phyloP scores from a whole-genome alignment of 306 rosid species.

The Vigna radiata region DNA sequence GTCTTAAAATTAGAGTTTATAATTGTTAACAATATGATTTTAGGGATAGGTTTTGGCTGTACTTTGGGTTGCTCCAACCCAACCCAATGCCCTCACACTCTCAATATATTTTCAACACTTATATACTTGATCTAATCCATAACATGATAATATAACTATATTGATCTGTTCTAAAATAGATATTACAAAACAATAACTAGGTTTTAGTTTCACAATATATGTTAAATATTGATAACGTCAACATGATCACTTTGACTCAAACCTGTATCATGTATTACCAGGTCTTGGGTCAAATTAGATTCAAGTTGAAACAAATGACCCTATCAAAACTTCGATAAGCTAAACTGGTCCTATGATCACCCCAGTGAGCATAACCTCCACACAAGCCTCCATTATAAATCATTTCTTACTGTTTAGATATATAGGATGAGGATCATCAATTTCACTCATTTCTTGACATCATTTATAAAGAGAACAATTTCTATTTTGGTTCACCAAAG shows the following conservation, averaged over 20 bases:
- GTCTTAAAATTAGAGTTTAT: background rate
- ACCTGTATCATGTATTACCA: background rate
- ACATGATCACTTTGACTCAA: background rate
- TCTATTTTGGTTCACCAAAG: no score
- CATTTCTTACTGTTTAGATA: no score
- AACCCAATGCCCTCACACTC: background rate
- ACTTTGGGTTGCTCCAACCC: background rate
- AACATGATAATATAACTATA: background rate
- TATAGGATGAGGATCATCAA: no score
- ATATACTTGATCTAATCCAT: background rate
- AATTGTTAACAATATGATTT: background rate
- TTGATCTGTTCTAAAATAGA: background rate
- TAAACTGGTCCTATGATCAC: background rate
- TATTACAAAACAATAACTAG: background rate
- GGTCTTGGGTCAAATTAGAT: background rate
- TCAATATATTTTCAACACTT: background rate
- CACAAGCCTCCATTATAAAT: background rate
- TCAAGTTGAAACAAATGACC: background rate
- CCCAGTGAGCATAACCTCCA: constrained; percentile 1
- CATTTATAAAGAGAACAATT: no score
- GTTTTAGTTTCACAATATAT: background rate
- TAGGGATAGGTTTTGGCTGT: background rate
- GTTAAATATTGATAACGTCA: background rate
- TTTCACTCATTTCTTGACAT: no score
- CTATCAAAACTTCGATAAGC: background rate